Evolutionary conservation across 2,329 filamentous ascomycete species (phyloP), one percentile per base, ranked within the genome.

Genomic region (Neofusicoccum laricinum): DNA sequence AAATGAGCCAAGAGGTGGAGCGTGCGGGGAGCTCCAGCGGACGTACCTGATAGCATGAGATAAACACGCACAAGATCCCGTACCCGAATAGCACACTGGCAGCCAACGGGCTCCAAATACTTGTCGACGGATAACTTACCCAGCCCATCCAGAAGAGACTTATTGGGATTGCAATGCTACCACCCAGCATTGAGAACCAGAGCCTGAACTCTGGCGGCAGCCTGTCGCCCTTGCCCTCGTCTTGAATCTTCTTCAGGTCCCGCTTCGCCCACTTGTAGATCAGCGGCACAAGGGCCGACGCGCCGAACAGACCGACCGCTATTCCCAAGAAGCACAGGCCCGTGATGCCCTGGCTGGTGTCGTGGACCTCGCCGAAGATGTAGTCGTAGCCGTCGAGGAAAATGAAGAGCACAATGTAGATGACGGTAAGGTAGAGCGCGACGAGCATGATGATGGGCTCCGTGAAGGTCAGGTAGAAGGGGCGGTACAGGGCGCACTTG

Each of bases 141-240:
- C 84, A 87, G 0, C 79, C 85, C 74, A 87, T 83, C 84, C 84
- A 87, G 70, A 87, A 85, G 36, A 85, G 73, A n/a, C n/a, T n/a
- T n/a, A n/a, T n/a, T 0, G 85, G 83, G 0, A 87, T 78, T 0
- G 78, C 72, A 0, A 81, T 79, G 0, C 82, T 79, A 2, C 73
- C 75, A 11, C 79, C 79, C 4, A 84, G 73, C 72, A 87, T 86
- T 2, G 78, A 78, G 53, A 80, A 84, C 77, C 80, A 86, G 0
- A 87, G 73, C 4, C 84, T 77, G 43, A 84, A 82, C 65, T 87
- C 85, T 0, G 84, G 84, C 85, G 0, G 84, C 83, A 2, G 79
- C 74, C 8, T 85, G 73, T 12, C 71, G 67, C 4, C 69, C 67
- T 3, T 79, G 73, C 79, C 79, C 40, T 75, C 63, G 19, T 74